Percentiles rank a stretch among this genome's conserved stretches.
Conservation (phyloP, 2,329 filamentous ascomycete genomes). For the Penicillium sp. region DNA sequence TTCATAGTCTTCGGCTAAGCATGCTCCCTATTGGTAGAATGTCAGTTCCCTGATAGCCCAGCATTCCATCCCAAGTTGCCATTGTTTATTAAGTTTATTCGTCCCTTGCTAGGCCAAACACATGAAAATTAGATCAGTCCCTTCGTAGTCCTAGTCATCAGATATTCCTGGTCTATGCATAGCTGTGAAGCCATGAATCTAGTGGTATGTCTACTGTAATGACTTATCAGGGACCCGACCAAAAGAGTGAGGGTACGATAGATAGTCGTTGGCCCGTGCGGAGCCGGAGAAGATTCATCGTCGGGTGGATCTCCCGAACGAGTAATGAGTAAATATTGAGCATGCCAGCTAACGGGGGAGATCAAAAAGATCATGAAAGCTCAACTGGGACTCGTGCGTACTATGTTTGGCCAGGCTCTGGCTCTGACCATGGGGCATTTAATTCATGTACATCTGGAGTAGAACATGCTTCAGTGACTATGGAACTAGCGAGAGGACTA, state of each 20-base stretch:
- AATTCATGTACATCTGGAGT: not conserved
- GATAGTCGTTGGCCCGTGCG: not conserved
- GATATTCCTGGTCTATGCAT: not conserved
- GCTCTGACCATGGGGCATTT: not conserved
- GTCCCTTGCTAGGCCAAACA: not conserved
- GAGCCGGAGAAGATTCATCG: not conserved
- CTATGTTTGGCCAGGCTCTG: not conserved
- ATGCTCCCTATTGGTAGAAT: not conserved
- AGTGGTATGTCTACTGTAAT: no score
- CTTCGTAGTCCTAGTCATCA: not conserved
- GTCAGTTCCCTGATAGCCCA: not conserved
- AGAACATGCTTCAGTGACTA: not conserved
- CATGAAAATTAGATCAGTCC: not conserved
- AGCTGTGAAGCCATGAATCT: not conserved
- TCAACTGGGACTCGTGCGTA: not conserved
- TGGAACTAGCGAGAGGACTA: not conserved
- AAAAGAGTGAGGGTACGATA: not conserved
- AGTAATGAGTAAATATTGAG: constrained; percentile 1
- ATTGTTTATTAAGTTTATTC: not conserved
- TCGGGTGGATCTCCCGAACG: not conserved
- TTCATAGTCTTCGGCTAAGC: not conserved
- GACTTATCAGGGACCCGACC: not conserved
- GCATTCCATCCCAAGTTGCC: not conserved
- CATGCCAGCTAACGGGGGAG: not conserved
- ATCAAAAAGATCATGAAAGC: not conserved